phyloP scores from a whole-genome alignment of 495 filamentous ascomycete species.

The Neurospora sp. region DNA sequence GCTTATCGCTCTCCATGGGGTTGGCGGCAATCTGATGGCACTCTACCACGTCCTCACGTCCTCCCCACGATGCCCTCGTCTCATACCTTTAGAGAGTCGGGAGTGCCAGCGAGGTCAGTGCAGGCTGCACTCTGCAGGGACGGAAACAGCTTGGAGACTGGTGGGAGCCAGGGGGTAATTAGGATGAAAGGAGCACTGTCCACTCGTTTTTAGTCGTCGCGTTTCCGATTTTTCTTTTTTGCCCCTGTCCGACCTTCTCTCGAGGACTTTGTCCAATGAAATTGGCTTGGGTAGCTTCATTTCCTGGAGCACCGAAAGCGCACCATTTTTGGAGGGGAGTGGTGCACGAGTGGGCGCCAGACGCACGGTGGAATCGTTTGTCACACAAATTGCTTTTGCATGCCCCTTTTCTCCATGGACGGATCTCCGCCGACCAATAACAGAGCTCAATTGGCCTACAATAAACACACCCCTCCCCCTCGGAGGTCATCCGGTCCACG shows the following conservation, averaged over 20 bases:
- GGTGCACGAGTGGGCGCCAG: background rate
- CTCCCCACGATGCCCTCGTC: background rate
- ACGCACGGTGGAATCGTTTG: background rate
- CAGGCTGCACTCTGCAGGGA: background rate
- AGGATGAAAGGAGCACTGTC: conserved; percentile 3
- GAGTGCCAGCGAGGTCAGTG: background rate
- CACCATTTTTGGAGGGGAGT: conserved; percentile 3
- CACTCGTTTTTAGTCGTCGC: conserved; percentile 5
- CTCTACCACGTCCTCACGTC: background rate
- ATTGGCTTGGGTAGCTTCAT: conserved; percentile 5
- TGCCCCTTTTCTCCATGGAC: background rate
- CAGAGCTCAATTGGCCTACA: background rate
- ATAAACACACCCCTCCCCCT: background rate
- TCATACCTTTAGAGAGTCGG: background rate
- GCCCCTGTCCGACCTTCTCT: conserved; percentile 2
- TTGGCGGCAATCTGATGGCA: background rate
- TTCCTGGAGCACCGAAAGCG: conserved; percentile 12
- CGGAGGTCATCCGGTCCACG: background rate
- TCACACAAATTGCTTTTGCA: background rate
- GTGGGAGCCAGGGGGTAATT: background rate
- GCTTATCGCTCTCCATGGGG: background rate
- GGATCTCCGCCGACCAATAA: background rate
- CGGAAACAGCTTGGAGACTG: background rate
- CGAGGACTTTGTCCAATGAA: conserved; percentile 11
- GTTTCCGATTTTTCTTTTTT: conserved; percentile 19